These are phyloP conservation scores for Wickerhamomyces rabaulensis DNA, from an alignment of 805 yeast genomes.

Conservation along the genomic window DNA sequence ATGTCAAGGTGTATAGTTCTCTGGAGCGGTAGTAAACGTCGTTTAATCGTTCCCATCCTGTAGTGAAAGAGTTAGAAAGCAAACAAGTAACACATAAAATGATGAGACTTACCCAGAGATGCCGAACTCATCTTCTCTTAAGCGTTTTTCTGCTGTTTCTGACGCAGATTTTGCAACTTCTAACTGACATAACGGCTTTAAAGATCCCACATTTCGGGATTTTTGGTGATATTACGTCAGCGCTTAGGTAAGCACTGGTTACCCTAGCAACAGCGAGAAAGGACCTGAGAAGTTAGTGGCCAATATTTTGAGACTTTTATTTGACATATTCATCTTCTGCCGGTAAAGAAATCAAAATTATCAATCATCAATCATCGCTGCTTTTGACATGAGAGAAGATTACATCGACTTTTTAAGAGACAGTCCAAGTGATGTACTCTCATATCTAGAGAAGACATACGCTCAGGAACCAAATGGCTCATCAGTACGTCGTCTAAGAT, in stretches of 20 bases:
- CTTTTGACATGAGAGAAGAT: no score
- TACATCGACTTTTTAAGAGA: no score
- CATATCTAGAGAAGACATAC: no score
- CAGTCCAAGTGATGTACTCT: no score
- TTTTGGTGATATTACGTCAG: not conserved
- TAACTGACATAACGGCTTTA: not conserved
- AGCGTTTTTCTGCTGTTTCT: not conserved
- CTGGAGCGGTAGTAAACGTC: conserved; percentile 62
- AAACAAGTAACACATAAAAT: not conserved
- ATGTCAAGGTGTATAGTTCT: conserved; percentile 36
- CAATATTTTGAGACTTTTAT: no score
- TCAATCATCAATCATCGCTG: no score
- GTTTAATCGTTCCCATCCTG: conserved; percentile 73
- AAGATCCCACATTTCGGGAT: not conserved
- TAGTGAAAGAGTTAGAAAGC: not conserved
- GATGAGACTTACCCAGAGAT: conserved; percentile 22
- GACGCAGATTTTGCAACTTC: no score
- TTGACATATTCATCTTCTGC: no score
- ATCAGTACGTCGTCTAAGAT: no score
- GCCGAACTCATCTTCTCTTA: conserved; percentile 21
- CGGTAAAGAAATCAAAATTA: no score
- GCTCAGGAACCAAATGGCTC: no score
- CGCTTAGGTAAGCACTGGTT: not conserved
- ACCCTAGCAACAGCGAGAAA: not conserved
- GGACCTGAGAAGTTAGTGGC: no score